These are phyloP conservation scores for Sphaceloma murrayae DNA, from an alignment of 2,329 filamentous ascomycete genomes.

Conservation along the genomic window DNA sequence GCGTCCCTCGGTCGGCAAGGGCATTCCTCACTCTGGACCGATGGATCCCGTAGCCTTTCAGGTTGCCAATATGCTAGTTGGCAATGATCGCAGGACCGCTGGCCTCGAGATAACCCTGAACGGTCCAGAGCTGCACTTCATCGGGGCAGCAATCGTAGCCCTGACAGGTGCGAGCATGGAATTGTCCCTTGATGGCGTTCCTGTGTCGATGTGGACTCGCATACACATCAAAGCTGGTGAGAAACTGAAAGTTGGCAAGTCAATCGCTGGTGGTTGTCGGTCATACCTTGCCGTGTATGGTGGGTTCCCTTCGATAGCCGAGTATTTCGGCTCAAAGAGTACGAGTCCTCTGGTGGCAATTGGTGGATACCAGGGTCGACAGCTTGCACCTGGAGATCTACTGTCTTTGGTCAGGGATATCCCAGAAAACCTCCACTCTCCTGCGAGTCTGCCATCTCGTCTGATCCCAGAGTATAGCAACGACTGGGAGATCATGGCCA, in stretches of 20 bases:
- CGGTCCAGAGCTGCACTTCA: conserved; percentile 50
- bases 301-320: conserved; percentile 44
- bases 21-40: conserved; percentile 50
- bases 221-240: conserved; percentile 44
- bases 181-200: conserved; percentile 41
- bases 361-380: conserved; percentile 51
- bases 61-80: conserved; percentile 51
- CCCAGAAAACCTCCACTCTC: conserved; percentile 27
- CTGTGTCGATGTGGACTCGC: conserved; percentile 47
- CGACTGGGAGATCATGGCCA: conserved; percentile 45
- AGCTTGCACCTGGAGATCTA: conserved; percentile 46
- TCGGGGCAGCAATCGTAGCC: conserved; percentile 45
- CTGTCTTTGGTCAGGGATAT: conserved; percentile 37
- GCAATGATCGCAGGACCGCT: conserved; percentile 45
- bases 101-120: conserved; percentile 51
- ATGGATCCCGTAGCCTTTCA: conserved; percentile 53
- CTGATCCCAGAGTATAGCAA: conserved; percentile 42
- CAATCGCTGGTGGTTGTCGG: conserved; percentile 44
- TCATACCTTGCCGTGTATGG: conserved; percentile 50
- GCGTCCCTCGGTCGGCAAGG: conserved; percentile 47
- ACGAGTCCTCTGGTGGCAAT: conserved; percentile 49
- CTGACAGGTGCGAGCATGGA: conserved; percentile 49
- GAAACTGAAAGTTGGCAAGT: conserved; percentile 46
- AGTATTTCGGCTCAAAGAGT: conserved; percentile 51
- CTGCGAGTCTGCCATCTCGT: conserved; percentile 33